Base-by-base conservation (phyloP, 805 yeast genomes). In the Ogataea neopini region DNA sequence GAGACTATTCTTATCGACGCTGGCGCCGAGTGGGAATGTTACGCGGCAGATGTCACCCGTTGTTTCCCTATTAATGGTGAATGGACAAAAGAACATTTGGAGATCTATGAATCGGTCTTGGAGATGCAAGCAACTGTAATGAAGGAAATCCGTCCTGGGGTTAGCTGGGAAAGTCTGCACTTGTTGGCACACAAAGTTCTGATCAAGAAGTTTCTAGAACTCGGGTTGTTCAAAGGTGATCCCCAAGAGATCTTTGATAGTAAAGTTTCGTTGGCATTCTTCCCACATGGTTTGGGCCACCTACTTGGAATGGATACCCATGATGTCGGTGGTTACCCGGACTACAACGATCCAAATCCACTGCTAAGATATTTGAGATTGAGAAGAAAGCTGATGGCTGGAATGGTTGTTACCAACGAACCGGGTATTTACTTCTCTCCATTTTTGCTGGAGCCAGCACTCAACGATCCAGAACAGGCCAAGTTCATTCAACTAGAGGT, bases 231-330 rank as follows among this genome's bases (percentile, higher is more conserved):
- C 71, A 77, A 77, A 48, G 57, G 65, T 22, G 70, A 74, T 40
- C 62, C 79, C 4, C 81, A 71, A 14, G 94, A 89, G 53, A 81
- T 92, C 28, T 81, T 80, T 50, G 76, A 79, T 1, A 78, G 95
- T 43, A 77, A 83, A 48, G 80, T 85, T 4, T 80, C 95, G 3
- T 85, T 83, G 4, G 79, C 86, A 18, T 92, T 92, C 69, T 88
- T 83, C 67, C 99, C 99, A 2, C 99, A 94, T 62, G 99, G 99
- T 0, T 72, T 94, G 48, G 99, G 99, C 11, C 99, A 92, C 63
- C 73, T 89, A 61, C 69, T 92, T 34, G 99, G 99, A 19, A 76
- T 92, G 85, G 97, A 92, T 63, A 90, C 96, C 3, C 99, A 94
- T 66, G 99, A 92, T 68, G 95, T 89, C 40, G 98, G 88, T 35